Base-by-base conservation (phyloP, 768 basidiomycete species). In the Tricholoma sp. region DNA sequence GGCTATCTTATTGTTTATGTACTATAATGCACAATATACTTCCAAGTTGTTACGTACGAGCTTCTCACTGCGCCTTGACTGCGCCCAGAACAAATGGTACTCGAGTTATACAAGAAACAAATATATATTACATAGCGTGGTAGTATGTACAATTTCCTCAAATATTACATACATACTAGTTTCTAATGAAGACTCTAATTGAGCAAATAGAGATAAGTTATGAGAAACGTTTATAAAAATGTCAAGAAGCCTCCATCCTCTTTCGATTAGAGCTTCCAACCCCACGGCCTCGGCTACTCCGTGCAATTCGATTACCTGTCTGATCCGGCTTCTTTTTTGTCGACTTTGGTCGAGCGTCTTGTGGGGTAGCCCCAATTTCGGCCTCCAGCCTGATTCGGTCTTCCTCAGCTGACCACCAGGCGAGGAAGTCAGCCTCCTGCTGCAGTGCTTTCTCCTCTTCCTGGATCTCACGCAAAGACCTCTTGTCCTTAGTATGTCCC, bases 351-450 rank as follows among this genome's bases (percentile, higher is more conserved):
- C 16, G 43, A 11, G 7, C 35, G 14, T 37, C 46, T 31, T 39
- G 50, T 31, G 49, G 24, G 21, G 50, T 52, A 24, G 57, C 51
- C 29, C 53, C 58, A 21, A 59, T 19, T 52, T 64, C 53, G 21
- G 49, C 52, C 54, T 88, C 85, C 32, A 74, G 61, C 61, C 72
- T 78, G n/a, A 90, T 68, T 14, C 89, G 77, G 64, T 82, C 84
- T 69, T 93, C 91, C 69, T 96, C 94, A 6, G 79, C 84, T 1
- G 83, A 76, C 92, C 94, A 97, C 94, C 94, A 97, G 63, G 75
- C 80, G 69, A 95, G 69, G 67, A 97, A 98, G 58, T 90, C 89
- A 3, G 76, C 83, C 70, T 95, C 92, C 50, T 77, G 79, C 59
- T 79, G 83, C 24, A 78, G 77, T 41, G 79, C 82, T 32, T 73